Evolutionary conservation across 139 green algal species (phyloP), one percentile per base, ranked within the genome.

Genomic region (Trebouxia sp.): DNA sequence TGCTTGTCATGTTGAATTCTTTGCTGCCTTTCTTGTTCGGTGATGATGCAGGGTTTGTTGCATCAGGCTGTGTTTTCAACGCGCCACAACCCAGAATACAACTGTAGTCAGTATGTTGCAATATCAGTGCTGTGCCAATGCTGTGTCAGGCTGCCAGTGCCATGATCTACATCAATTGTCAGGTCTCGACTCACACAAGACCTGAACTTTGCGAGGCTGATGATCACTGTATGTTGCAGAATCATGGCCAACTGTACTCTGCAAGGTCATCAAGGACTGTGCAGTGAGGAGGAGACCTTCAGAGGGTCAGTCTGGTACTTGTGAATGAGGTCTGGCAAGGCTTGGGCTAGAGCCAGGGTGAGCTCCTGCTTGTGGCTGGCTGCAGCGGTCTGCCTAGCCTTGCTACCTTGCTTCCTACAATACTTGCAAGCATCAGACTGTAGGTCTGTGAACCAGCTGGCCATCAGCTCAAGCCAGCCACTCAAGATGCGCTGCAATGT

Each of bases 251-350:
- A 58, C 22, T 17, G 50, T 58, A 3, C 26, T 3, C 22, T 58
- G 20, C 3, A 3, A 58, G 22, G 2, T 22, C 22, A 22, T 3
- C 4, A 5, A 1, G 26, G 50, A 58, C 50, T 3, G 50, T 22
- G 50, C 32, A 45, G n/a, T 48, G 6, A 55, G 76, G 20, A 53
- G 47, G 47, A 26, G 47, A 88, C 87, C 85, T 88, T 81, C 1
- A 69, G 43, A 0, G 85, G 53, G 41, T 91, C 82, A 17, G 84
- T 76, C 76, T 92, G 85, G 80, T 83, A 87, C 65, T 80, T 86
- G 39, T 75, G 83, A 74, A 94, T 75, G 66, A 93, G 80, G 30
- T 28, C 53, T 22, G 84, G 88, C 65, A 94, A 84, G 30, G 82
- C 51, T 22, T 84, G 65, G 47, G 81, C 81, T 48, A 94, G 58